A percentile compares a stretch with the other conserved stretches of the same genome.
phyloP scores from a whole-genome alignment of 2,329 filamentous ascomycete species.

The Aaosphaeria pasadenensis region DNA sequence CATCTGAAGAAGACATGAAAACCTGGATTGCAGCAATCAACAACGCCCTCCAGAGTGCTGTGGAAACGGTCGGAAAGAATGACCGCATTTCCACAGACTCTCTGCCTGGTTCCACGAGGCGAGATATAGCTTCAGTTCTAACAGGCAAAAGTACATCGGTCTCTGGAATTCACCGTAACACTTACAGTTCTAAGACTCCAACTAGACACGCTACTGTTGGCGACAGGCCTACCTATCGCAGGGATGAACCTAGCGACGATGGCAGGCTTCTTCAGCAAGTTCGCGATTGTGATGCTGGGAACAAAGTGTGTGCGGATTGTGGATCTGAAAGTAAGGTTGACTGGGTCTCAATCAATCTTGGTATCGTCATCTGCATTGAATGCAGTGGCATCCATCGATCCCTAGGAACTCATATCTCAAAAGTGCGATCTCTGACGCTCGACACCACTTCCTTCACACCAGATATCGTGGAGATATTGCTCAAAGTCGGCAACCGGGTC shows the following conservation, averaged over 20 bases:
- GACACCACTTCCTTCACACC: conserved; percentile 95
- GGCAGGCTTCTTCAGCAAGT: conserved; percentile 84
- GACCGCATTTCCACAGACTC: conserved; percentile 51
- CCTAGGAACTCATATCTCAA: conserved; percentile 95
- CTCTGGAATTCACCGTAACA: conserved; percentile 52
- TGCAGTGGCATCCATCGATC: conserved; percentile 97
- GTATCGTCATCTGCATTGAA: conserved; percentile 94
- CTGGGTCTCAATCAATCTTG: conserved; percentile 98
- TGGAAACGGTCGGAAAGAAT: conserved; percentile 69
- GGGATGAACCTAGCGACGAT: conserved; percentile 75
- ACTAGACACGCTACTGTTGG: conserved; percentile 87
- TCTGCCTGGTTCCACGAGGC: conserved; percentile 58
- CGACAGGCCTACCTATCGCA: conserved; percentile 71
- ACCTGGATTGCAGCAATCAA: conserved; percentile 97
- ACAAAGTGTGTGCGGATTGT: conserved; percentile 92
- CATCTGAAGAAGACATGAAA: conserved; percentile 96
- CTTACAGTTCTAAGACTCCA: conserved; percentile 57
- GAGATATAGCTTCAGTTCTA: conserved; percentile 88
- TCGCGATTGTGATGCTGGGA: conserved; percentile 86
- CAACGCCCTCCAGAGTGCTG: conserved; percentile 92
- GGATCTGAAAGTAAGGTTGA: conserved; percentile 89
- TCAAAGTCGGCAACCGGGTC: conserved; percentile 88
- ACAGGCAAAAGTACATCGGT: conserved; percentile 86
- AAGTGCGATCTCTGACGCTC: conserved; percentile 89
- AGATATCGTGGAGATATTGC: conserved; percentile 90